These are phyloP conservation scores for Calonectria naviculata DNA, from an alignment of 2,329 filamentous ascomycete genomes.

Conservation along the genomic window DNA sequence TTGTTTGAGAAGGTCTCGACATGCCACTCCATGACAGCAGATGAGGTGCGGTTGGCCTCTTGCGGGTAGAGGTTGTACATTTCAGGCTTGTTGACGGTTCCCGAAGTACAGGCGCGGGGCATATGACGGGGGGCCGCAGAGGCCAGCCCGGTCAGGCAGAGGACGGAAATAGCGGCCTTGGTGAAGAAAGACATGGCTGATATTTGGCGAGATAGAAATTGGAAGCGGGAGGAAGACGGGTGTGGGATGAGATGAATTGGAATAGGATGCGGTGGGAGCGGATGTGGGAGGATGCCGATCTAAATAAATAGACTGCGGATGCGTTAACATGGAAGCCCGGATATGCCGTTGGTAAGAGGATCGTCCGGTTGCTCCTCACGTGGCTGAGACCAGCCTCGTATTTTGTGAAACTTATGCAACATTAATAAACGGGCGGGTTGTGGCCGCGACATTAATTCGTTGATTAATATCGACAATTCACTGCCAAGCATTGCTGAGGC, in stretches of 20 bases:
- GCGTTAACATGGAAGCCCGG: not conserved
- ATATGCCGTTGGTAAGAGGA: not conserved
- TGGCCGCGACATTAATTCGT: not conserved
- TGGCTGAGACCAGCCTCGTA: constrained; percentile 7
- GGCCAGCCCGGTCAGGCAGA: not conserved
- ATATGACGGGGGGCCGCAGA: constrained; percentile 3
- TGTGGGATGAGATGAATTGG: no score
- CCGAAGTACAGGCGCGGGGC: constrained; percentile 5
- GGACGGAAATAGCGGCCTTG: not conserved
- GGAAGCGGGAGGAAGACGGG: not conserved
- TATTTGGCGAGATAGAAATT: not conserved
- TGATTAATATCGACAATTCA: not conserved
- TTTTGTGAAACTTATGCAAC: constrained; percentile 4
- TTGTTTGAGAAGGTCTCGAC: constrained; percentile 15
- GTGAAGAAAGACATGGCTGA: constrained; percentile 5
- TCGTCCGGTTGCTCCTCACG: not conserved
- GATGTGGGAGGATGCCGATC: not conserved
- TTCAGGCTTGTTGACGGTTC: not conserved
- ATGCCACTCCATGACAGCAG: not conserved
- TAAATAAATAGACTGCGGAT: not conserved
- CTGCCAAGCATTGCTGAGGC: not conserved
- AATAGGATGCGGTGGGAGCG: not conserved
- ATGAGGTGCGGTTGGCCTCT: not conserved
- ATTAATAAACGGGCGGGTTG: not conserved
- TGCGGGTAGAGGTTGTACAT: constrained; percentile 18